Percentiles rank a stretch among this genome's conserved stretches.
Conservation (phyloP, 2,329 filamentous ascomycete species). For the Pseudocercospora pini-densiflorae region DNA sequence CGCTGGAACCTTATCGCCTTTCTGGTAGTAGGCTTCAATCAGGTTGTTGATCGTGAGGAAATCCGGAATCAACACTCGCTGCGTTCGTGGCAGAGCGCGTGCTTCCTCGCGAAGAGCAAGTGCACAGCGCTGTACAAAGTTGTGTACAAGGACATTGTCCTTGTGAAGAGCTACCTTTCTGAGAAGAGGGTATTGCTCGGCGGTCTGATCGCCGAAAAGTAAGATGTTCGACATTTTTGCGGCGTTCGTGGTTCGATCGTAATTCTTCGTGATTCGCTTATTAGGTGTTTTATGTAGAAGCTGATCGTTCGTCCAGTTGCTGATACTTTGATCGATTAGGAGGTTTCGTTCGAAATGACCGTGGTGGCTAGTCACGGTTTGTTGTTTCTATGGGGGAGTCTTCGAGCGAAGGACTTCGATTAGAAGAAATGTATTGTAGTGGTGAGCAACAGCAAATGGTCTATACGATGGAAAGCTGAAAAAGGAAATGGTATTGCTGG, state of each 20-base stretch:
- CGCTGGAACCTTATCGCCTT: constrained; percentile 62
- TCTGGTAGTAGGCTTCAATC: constrained; percentile 66
- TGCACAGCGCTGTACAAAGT: constrained; percentile 64
- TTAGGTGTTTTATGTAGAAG: not conserved
- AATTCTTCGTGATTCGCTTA: constrained; percentile 17
- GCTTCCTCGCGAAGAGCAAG: constrained; percentile 65
- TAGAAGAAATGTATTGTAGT: constrained; percentile 12
- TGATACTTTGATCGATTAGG: constrained; percentile 5
- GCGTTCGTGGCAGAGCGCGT: constrained; percentile 59
- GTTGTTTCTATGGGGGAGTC: constrained; percentile 17
- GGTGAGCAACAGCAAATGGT: constrained; percentile 7
- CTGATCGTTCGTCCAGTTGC: not conserved
- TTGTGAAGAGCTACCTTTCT: constrained; percentile 53
- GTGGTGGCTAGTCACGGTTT: constrained; percentile 43
- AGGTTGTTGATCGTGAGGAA: constrained; percentile 68
- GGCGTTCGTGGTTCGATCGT: constrained; percentile 6
- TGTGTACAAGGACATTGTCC: constrained; percentile 62
- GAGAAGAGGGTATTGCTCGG: constrained; percentile 68
- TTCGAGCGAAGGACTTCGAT: constrained; percentile 17
- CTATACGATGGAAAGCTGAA: constrained; percentile 20
- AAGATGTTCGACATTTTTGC: constrained; percentile 54
- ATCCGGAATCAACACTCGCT: constrained; percentile 63
- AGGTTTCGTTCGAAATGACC: constrained; percentile 21
- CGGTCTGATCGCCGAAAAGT: constrained; percentile 74
- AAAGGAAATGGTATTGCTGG: constrained; percentile 31